phyloP scores from a whole-genome alignment of 2,329 filamentous ascomycete species.

The Fusarium bactridioides region DNA sequence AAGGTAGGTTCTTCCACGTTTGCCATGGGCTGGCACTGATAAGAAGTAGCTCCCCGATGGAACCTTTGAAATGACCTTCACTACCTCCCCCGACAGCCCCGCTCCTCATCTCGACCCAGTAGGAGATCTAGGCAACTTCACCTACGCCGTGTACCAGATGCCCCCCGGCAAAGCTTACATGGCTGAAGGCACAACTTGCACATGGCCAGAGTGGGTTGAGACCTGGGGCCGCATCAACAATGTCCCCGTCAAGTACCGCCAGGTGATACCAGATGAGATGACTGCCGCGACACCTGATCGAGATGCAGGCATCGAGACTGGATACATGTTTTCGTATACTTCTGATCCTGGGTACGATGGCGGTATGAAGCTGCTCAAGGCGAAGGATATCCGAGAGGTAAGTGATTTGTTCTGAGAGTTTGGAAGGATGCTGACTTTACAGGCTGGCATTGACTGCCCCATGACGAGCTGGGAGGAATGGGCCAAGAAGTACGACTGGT shows the following conservation, averaged over 20 bases:
- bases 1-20: constrained; percentile 47
- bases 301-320: constrained; percentile 54
- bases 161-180: constrained; percentile 58
- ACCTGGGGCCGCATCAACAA: constrained; percentile 52
- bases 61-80: constrained; percentile 57
- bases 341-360: constrained; percentile 60
- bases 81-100: constrained; percentile 48
- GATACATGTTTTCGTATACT: constrained; percentile 57
- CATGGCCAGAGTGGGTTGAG: constrained; percentile 55
- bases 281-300: constrained; percentile 47
- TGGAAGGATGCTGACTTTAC: not conserved
- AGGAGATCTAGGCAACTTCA: constrained; percentile 57
- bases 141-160: constrained; percentile 59
- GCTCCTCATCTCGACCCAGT: constrained; percentile 57
- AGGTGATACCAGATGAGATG: constrained; percentile 53
- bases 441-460: constrained; percentile 55
- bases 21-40: not conserved
- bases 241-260: constrained; percentile 47
- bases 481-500: constrained; percentile 49
- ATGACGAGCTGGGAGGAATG: constrained; percentile 52
- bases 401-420: constrained; percentile 11
- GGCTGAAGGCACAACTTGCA: constrained; percentile 55
- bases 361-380: constrained; percentile 52
- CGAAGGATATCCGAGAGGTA: constrained; percentile 54
- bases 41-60: constrained; percentile 48